These are phyloP conservation scores for Smallanthus sonchifolius DNA, from an alignment of 129 eudicot species.

Conservation along the genomic window DNA sequence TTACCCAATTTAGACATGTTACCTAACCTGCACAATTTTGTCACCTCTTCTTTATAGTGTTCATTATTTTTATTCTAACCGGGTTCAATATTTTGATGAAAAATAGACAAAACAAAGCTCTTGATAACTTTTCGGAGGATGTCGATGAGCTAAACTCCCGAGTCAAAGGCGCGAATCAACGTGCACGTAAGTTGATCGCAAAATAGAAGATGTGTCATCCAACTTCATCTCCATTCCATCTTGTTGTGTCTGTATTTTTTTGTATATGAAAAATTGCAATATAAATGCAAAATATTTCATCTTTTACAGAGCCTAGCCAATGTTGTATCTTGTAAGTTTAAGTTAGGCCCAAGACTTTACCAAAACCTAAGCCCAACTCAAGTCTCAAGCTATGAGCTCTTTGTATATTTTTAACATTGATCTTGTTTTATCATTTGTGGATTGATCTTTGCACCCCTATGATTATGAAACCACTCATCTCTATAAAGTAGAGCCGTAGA, in stretches of 20 bases:
- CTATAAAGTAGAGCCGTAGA: background rate
- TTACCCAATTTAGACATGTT: background rate
- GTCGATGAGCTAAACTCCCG: constrained; percentile 81
- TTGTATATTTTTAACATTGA: background rate
- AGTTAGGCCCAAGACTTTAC: background rate
- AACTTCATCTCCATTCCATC: constrained; percentile 1
- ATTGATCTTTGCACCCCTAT: background rate
- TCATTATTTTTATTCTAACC: background rate
- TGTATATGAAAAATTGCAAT: constrained; percentile 28
- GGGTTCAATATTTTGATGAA: background rate
- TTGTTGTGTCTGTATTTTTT: constrained; percentile 5
- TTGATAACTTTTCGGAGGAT: constrained; percentile 69
- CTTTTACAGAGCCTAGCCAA: background rate
- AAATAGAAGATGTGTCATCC: constrained; percentile 30
- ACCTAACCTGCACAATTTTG: background rate
- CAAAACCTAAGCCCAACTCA: constrained; percentile 6
- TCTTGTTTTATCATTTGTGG: background rate
- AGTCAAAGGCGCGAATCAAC: constrained; percentile 84
- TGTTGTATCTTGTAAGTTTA: constrained; percentile 12
- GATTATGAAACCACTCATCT: background rate
- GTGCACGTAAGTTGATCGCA: constrained; percentile 57
- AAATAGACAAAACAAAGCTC: constrained; percentile 90
- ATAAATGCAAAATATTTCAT: constrained; percentile 15
- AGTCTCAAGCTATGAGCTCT: background rate
- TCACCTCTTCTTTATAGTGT: background rate